These are phyloP conservation scores for Cephaloascus fragrans DNA, from an alignment of 805 yeast genomes.

Conservation along the genomic window DNA sequence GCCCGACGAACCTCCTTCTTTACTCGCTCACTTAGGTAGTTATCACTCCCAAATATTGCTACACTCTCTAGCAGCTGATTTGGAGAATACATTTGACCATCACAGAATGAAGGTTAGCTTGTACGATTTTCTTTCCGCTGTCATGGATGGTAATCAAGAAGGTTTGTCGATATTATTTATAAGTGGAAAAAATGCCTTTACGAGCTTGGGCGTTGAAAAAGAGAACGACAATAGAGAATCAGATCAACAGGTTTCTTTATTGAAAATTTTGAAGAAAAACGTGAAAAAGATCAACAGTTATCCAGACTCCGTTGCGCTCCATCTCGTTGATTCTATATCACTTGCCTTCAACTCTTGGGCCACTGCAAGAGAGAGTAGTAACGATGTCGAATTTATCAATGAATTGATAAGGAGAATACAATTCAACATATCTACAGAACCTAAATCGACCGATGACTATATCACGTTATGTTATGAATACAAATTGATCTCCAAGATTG, in stretches of 20 bases:
- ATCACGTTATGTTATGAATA: conserved; percentile 40
- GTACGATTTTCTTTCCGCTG: conserved; percentile 57
- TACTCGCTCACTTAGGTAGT: conserved; percentile 74
- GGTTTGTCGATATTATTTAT: conserved; percentile 66
- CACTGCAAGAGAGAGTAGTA: conserved; percentile 40
- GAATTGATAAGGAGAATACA: conserved; percentile 27
- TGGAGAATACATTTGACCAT: conserved; percentile 47
- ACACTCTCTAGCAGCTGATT: conserved; percentile 48
- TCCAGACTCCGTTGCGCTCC: conserved; percentile 57
- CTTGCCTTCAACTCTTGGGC: conserved; percentile 75
- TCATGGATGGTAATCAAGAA: conserved; percentile 65
- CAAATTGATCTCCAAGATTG: conserved; percentile 53
- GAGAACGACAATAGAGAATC: conserved; percentile 9
- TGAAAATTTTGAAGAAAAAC: conserved; percentile 45
- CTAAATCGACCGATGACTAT: conserved; percentile 8
- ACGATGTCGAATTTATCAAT: conserved; percentile 37
- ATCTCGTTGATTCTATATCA: conserved; percentile 63
- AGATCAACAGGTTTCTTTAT: conserved; percentile 27
- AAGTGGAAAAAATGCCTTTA: conserved; percentile 46
- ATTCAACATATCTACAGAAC: conserved; percentile 7
- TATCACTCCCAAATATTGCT: conserved; percentile 50
- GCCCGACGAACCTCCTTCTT: conserved; percentile 60
- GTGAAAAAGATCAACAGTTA: conserved; percentile 40
- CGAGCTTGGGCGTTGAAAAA: conserved; percentile 7
- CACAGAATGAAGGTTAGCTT: conserved; percentile 42